phyloP scores from a whole-genome alignment of 2,329 filamentous ascomycete genomes.

The Stachybotrys echinatus region DNA sequence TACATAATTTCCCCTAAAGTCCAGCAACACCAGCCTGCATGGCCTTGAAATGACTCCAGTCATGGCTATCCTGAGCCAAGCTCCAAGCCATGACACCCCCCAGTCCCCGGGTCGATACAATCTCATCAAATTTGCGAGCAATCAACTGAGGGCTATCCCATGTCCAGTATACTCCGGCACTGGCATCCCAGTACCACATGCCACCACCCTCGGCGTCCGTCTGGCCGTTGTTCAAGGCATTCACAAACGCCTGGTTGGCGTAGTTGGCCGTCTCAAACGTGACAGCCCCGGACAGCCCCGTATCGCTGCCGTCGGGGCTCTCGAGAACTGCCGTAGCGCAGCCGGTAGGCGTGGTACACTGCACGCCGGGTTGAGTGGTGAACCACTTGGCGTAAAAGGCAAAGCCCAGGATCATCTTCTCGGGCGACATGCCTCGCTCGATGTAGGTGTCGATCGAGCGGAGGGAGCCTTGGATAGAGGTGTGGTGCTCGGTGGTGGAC shows the following conservation, averaged over 20 bases:
- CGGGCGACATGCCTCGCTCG: conserved; percentile 45
- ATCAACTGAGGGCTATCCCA: conserved; percentile 50
- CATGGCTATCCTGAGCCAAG: conserved; percentile 41
- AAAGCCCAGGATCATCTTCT: conserved; percentile 60
- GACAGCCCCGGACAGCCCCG: conserved; percentile 38
- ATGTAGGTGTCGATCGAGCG: conserved; percentile 55
- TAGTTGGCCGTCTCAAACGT: conserved; percentile 32
- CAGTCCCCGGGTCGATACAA: conserved; percentile 33
- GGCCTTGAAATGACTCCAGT: conserved; percentile 36
- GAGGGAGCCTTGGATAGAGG: conserved; percentile 49
- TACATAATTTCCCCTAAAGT: no score
- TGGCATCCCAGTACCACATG: conserved; percentile 48
- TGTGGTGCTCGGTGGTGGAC: conserved; percentile 58
- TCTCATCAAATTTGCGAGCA: conserved; percentile 37
- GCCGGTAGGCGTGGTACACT: conserved; percentile 45
- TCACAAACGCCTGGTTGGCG: conserved; percentile 26
- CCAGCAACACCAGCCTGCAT: conserved; percentile 23
- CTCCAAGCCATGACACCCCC: conserved; percentile 51
- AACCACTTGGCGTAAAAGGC: conserved; percentile 69
- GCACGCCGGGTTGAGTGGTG: conserved; percentile 39
- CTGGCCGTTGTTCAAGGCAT: conserved; percentile 32
- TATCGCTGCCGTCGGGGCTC: conserved; percentile 50
- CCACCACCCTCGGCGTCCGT: conserved; percentile 44
- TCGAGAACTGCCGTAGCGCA: conserved; percentile 57
- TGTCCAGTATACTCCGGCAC: conserved; percentile 44